phyloP scores from a whole-genome alignment of 495 filamentous ascomycete species.

The Penicillium paradoxum region DNA sequence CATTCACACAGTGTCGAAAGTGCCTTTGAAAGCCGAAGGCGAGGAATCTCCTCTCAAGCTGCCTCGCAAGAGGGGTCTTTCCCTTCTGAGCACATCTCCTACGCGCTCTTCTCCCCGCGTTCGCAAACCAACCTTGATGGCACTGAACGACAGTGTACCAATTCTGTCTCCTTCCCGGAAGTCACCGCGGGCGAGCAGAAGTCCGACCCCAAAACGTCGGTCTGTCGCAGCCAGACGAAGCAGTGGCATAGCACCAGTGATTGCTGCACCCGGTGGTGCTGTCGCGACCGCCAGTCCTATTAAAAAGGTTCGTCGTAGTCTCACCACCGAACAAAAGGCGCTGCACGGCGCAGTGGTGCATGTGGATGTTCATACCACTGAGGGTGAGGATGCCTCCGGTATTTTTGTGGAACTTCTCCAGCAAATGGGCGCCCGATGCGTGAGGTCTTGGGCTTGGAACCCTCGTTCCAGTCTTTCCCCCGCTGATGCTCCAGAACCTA shows the following conservation, averaged over 20 bases:
- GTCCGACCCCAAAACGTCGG: slow-evolving; percentile 23
- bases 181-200: slow-evolving; percentile 15
- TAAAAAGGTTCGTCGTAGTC: slow-evolving; percentile 29
- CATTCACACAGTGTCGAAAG: slow-evolving; percentile 70
- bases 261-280: slow-evolving; percentile 12
- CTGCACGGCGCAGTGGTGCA: slow-evolving; percentile 76
- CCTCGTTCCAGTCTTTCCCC: slow-evolving; percentile 44
- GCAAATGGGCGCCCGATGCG: slow-evolving; percentile 80
- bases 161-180: slow-evolving; percentile 25
- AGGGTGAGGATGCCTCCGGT: slow-evolving; percentile 78
- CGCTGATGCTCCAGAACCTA: slow-evolving; percentile 27
- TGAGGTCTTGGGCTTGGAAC: slow-evolving; percentile 85
- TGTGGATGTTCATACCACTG: slow-evolving; percentile 88
- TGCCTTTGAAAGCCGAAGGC: slow-evolving; percentile 66
- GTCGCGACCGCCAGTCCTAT: slow-evolving; percentile 24
- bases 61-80: slow-evolving; percentile 49
- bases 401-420: slow-evolving; percentile 78
- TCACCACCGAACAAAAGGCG: slow-evolving; percentile 19
- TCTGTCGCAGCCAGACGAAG: slow-evolving; percentile 14
- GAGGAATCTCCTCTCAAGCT: slow-evolving; percentile 56
- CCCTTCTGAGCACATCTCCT: slow-evolving; percentile 39
- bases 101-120: slow-evolving; percentile 32
- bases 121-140: slow-evolving; percentile 23
- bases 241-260: slow-evolving; percentile 2
- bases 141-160: slow-evolving; percentile 12